Evolutionary conservation across 2,329 filamentous ascomycete species (phyloP), one percentile per base, ranked within the genome.

Genomic region (Phaeosphaeria sp.): DNA sequence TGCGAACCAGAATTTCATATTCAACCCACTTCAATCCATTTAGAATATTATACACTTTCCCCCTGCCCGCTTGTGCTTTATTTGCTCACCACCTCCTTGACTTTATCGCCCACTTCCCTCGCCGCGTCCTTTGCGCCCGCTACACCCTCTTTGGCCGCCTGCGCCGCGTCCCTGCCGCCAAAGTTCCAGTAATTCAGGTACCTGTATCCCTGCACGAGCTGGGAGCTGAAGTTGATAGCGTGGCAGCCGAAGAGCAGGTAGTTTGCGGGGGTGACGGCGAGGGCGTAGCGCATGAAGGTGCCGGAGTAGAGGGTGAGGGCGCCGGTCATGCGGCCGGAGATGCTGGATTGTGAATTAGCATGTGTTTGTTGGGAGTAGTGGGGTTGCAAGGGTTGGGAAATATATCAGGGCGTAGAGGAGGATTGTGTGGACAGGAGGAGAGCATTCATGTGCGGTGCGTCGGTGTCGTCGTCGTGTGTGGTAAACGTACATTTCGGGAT

Each of bases 231-330:
- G 79, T 89, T 89, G 77, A 88, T 82, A 59, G 85, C 78, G 77
- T 89, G 87, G 80, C 87, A 89, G 64, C 84, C 87, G 76, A 89
- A 89, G 55, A 89, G 85, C 63, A 89, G 85, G 79, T 88, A 89
- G 79, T 89, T 89, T 69, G 81, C 81, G 42, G 87, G 87, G 17
- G 80, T 80, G 55, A 89, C 86, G 60, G 87, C 87, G 61, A 89
- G 74, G 57, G 87, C 79, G 79, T 89, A 89, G 74, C 87, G 86
- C 86, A 88, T 88, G 79, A 89, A 89, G 57, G 85, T 86, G 47
- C 75, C 85, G 22, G 84, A 85, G 81, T 89, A 89, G 74, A 86
- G 73, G 64, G 82, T 79, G 25, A 89, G 81, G 46, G 87, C 85
- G 67, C 77, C 79, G 55, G 87, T 89, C 86, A 89, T 89, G 64